phyloP scores from a whole-genome alignment of 495 filamentous ascomycete species.

The Aspergillus leporis region DNA sequence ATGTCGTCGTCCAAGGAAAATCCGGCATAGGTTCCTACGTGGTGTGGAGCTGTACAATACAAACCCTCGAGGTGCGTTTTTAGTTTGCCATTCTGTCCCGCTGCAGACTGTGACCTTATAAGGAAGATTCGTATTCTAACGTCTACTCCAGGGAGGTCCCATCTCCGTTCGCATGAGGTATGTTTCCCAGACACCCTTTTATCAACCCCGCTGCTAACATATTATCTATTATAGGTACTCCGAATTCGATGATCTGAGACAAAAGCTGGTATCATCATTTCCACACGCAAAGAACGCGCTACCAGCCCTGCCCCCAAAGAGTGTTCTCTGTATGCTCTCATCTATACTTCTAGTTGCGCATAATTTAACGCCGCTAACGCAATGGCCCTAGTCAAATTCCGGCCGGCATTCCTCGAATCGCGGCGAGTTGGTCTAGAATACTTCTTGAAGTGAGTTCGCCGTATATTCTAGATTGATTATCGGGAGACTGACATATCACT shows the following conservation, averaged over 20 bases:
- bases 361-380: slow-evolving; percentile 10
- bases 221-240: slow-evolving; percentile 56
- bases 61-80: slow-evolving; percentile 65
- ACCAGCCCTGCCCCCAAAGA: slow-evolving; percentile 69
- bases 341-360: not conserved
- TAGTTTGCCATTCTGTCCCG: not conserved
- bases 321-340: slow-evolving; percentile 59
- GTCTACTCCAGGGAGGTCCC: slow-evolving; percentile 51
- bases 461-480: not conserved
- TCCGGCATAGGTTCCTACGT: slow-evolving; percentile 70
- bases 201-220: not conserved
- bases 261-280: slow-evolving; percentile 60
- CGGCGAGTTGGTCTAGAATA: slow-evolving; percentile 66
- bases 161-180: slow-evolving; percentile 63
- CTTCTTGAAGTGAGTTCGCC: slow-evolving; percentile 64
- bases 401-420: slow-evolving; percentile 66
- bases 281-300: slow-evolving; percentile 64
- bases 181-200: not conserved
- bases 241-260: slow-evolving; percentile 66
- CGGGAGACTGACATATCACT: slow-evolving; percentile 1
- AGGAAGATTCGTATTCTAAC: slow-evolving; percentile 17
- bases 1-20: slow-evolving; percentile 62
- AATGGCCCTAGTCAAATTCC: slow-evolving; percentile 57
- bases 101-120: too few relatives aligned
- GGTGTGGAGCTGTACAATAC: slow-evolving; percentile 71